These are phyloP conservation scores for Candida hispaniensis DNA, from an alignment of 805 yeast genomes.

Conservation along the genomic window DNA sequence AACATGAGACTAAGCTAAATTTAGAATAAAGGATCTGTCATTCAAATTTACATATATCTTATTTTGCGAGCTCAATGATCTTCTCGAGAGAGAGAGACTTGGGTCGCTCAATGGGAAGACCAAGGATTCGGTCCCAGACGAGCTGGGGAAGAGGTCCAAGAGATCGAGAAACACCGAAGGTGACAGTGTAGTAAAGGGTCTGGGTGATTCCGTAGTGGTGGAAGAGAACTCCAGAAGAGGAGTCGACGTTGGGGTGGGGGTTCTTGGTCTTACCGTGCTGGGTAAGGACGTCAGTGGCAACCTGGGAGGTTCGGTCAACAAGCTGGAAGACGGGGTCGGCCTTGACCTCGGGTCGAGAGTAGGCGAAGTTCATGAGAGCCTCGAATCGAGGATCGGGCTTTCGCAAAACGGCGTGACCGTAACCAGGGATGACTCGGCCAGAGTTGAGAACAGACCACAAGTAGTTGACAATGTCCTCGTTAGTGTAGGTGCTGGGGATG, in stretches of 20 bases:
- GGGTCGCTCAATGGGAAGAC: slow-evolving; percentile 79
- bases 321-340: slow-evolving; percentile 72
- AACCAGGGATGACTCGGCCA: slow-evolving; percentile 82
- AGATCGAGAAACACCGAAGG: slow-evolving; percentile 81
- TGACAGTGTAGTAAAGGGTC: slow-evolving; percentile 73
- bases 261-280: slow-evolving; percentile 84
- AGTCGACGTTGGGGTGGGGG: slow-evolving; percentile 90
- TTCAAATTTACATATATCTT: too few relatives aligned
- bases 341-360: slow-evolving; percentile 32
- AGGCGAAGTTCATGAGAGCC: slow-evolving; percentile 77
- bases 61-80: slow-evolving; percentile 59
- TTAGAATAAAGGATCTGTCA: too few relatives aligned
- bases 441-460: slow-evolving; percentile 69
- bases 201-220: slow-evolving; percentile 80
- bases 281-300: slow-evolving; percentile 71
- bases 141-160: slow-evolving; percentile 78
- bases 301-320: slow-evolving; percentile 66
- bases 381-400: slow-evolving; percentile 83
- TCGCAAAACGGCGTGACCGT: slow-evolving; percentile 81
- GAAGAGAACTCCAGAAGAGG: slow-evolving; percentile 75
- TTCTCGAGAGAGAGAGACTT: slow-evolving; percentile 90
- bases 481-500: slow-evolving; percentile 59
- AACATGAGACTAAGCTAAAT: too few relatives aligned
- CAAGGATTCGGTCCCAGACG: slow-evolving; percentile 74
- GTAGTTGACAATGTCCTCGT: slow-evolving; percentile 60